Base-by-base conservation (phyloP, 305 asterid species). In the Solanum hybrid region DNA sequence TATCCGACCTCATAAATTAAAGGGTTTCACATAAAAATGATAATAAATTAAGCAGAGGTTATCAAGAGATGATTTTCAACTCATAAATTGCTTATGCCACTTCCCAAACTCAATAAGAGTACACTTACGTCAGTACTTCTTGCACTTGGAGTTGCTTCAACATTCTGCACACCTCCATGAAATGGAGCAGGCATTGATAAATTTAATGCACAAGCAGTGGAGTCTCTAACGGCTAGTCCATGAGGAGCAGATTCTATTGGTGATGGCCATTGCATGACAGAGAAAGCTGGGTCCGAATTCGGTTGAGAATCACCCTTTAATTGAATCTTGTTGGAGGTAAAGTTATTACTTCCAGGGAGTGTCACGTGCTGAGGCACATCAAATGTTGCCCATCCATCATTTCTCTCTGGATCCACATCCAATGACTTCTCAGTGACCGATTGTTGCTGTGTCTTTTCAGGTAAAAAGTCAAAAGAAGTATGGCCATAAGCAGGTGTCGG, bases 401-500 rank as follows among this genome's bases (percentile, higher is more conserved):
- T 76, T 79, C 66, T 87, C 85, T 87, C 56, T 56, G 72, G 81
- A 76, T 51, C 64, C 72, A 64, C 86, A 88, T 88, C 86, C 85
- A 80, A 51, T 17, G 86, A 34, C 19, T 27, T 34, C 73, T 51
- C 36, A 76, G 13, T 51, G 89, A 73, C 77, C 24, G 77, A 31
- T 80, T 76, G 76, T 22, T 42, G 89, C 29, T 76, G 86, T 31
- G 86, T 27, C 51, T 32, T 88, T 66, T 80, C 86, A 13, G 89
- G 73, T 64, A 88, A 88, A 26, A 88, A 69, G 45, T 88, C 42
- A 45, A 77, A 34, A 73, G 85, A 88, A 79, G 89, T 94, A 89
- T 90, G 93, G 90, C 87, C 94, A 80, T 95, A 93, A 91, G 95
- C 90, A 87, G 92, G 92, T 89, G 90, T 66, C 35, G 86, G 76